Evolutionary conservation across 345 rosid species (phyloP).

Genomic region (Raphanus raphanistrum): DNA sequence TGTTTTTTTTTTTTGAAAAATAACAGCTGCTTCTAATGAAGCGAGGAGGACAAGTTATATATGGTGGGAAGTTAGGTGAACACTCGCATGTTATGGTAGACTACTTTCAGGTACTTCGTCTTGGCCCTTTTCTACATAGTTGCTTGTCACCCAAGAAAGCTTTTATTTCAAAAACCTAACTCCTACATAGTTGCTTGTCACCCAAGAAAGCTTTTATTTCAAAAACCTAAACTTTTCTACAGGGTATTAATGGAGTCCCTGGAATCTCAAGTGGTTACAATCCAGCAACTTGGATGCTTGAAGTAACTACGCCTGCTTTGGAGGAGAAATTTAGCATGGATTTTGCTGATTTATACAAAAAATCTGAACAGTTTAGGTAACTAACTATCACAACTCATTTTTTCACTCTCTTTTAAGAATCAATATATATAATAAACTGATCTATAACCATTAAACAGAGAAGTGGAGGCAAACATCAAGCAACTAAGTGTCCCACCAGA

Average conservation of each 20-base stretch:
- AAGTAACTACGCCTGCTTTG: constrained; percentile 63
- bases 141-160: constrained; percentile 10
- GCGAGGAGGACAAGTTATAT: constrained; percentile 87
- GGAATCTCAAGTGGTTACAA: constrained; percentile 66
- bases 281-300: constrained; percentile 99
- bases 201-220: neutral
- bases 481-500: constrained; percentile 57
- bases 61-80: constrained; percentile 81
- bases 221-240: neutral
- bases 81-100: constrained; percentile 64
- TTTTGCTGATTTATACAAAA: constrained; percentile 67
- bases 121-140: neutral
- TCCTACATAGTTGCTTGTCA: neutral
- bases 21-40: constrained; percentile 92
- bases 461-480: constrained; percentile 62
- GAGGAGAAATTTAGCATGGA: constrained; percentile 66
- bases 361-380: constrained; percentile 66
- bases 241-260: constrained; percentile 66
- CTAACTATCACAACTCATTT: constrained; percentile 12
- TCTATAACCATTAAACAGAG: constrained; percentile 44
- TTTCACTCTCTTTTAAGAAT: neutral
- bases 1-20: neutral
- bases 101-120: constrained; percentile 74
- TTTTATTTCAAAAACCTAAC: too few species aligned
- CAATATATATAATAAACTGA: neutral